Conservation (phyloP, 2,329 filamentous ascomycete species). For the Colletotrichum sp. region DNA sequence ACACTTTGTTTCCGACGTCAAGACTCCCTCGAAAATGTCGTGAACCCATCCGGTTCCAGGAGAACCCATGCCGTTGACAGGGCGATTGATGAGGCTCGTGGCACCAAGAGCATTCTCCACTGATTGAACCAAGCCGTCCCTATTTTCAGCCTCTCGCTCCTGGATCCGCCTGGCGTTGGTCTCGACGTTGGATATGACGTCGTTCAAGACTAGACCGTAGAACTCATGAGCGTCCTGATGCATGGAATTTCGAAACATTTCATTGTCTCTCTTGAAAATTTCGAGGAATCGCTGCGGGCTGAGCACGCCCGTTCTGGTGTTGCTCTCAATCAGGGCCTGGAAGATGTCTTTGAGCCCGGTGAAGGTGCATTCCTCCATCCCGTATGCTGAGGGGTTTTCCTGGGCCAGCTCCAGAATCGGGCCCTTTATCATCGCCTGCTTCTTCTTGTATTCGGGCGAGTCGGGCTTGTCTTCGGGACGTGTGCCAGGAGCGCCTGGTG, state of each 20-base stretch:
- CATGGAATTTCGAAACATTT: conserved; percentile 97
- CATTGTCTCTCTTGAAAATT: conserved; percentile 91
- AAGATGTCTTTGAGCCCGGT: conserved; percentile 97
- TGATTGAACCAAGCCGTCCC: conserved; percentile 55
- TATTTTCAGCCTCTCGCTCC: conserved; percentile 46
- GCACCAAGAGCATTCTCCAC: conserved; percentile 46
- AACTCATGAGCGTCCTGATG: conserved; percentile 99
- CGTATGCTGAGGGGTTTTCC: conserved; percentile 80
- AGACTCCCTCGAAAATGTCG: conserved; percentile 91
- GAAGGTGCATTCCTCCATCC: conserved; percentile 94
- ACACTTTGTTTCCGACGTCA: conserved; percentile 96
- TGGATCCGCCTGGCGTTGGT: conserved; percentile 74
- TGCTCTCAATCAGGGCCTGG: conserved; percentile 82
- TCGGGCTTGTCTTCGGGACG: conserved; percentile 92
- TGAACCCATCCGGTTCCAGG: conserved; percentile 88
- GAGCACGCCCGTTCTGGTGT: conserved; percentile 84
- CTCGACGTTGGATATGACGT: conserved; percentile 94
- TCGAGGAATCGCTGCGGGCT: conserved; percentile 94
- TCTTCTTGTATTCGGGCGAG: conserved; percentile 97
- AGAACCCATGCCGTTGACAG: conserved; percentile 52
- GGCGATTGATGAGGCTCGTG: conserved; percentile 29
- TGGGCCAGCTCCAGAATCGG: conserved; percentile 86
- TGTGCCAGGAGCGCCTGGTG: conserved; percentile 57
- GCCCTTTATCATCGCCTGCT: conserved; percentile 86
- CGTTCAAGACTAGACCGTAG: conserved; percentile 91